phyloP scores from a whole-genome alignment of 75 land plant species.

The Ceratopteris richardii region DNA sequence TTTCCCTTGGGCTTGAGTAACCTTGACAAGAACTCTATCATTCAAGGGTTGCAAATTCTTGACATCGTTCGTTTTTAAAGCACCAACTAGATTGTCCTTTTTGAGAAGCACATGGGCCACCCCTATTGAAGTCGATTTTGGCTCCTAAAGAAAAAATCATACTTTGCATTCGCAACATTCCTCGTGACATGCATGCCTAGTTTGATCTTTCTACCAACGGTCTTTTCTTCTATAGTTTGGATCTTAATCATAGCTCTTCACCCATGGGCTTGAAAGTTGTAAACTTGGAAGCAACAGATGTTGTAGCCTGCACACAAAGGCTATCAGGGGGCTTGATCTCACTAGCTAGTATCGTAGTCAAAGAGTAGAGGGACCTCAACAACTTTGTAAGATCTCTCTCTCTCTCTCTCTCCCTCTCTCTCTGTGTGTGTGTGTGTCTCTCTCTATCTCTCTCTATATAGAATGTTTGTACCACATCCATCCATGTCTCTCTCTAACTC shows the following conservation, averaged over 20 bases:
- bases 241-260: slow-evolving; percentile 73
- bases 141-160: slow-evolving; percentile 52
- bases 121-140: slow-evolving; percentile 44
- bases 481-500: no score
- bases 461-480: no score
- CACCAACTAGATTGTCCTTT: slow-evolving; percentile 46
- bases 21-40: slow-evolving; percentile 44
- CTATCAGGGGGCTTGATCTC: slow-evolving; percentile 7
- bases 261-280: slow-evolving; percentile 72
- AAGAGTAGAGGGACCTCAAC: no score
- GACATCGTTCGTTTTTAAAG: slow-evolving; percentile 35
- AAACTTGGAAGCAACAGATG: slow-evolving; percentile 57
- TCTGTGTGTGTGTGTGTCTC: no score
- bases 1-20: slow-evolving; percentile 34
- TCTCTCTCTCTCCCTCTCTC: no score
- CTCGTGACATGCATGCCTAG: slow-evolving; percentile 38
- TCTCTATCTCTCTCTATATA: no score
- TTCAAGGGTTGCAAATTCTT: slow-evolving; percentile 39
- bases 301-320: slow-evolving; percentile 53
- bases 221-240: slow-evolving; percentile 60
- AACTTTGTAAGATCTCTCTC: no score
- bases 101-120: slow-evolving; percentile 32
- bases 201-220: slow-evolving; percentile 55
- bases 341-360: no score
- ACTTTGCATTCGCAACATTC: slow-evolving; percentile 44